Evolutionary conservation across 2,329 filamentous ascomycete genomes (phyloP), one percentile per base, ranked within the genome.

Genomic region (Claviceps citrina): DNA sequence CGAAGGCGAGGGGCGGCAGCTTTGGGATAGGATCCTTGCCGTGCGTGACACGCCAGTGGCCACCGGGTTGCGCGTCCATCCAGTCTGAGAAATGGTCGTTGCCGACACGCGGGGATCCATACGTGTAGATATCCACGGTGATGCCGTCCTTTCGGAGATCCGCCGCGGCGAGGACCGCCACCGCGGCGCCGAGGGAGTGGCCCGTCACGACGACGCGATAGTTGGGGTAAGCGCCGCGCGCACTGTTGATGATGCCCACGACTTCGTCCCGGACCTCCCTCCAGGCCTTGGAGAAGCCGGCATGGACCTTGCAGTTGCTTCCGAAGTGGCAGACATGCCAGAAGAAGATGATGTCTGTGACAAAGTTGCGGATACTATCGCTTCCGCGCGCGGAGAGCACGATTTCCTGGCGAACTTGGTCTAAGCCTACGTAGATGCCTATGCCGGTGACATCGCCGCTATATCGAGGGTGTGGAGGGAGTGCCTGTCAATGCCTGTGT

Each of bases 101-200:
- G 44, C 77, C 80, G 15, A 78, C 66, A 34, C 78, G 76, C 2
- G 80, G 80, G 15, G 72, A 66, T 44, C 80, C 80, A 59, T 71
- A 84, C 1, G 72, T 78, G 64, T 77, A 81, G 32, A 82, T 50
- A 48, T 78, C 74, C 13, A 54, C 43, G 2, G 58, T 46, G 43
- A 60, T 57, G 31, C 69, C 73, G 8, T 54, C 51, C 5, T 55
- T 54, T 35, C 76, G 68, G 16, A 81, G 58, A 47, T 72, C 65
- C 1, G 67, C 72, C 0, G 67, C 72, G 0, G 66, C 78, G 4
- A 84, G 54, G 6, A 70, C 73, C 30, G 70, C 75, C 2, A 84
- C 62, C 6, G 77, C 77, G 20, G 65, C 80, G 36, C 80, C 80
- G 4, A 84, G 71, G 8, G 75, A 80, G 62, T 84, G 79, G 27